Percentiles rank a stretch among this genome's conserved stretches.
Evolutionary conservation across 179 eudicot species (phyloP).

Genomic region (Spinacia oleracea): DNA sequence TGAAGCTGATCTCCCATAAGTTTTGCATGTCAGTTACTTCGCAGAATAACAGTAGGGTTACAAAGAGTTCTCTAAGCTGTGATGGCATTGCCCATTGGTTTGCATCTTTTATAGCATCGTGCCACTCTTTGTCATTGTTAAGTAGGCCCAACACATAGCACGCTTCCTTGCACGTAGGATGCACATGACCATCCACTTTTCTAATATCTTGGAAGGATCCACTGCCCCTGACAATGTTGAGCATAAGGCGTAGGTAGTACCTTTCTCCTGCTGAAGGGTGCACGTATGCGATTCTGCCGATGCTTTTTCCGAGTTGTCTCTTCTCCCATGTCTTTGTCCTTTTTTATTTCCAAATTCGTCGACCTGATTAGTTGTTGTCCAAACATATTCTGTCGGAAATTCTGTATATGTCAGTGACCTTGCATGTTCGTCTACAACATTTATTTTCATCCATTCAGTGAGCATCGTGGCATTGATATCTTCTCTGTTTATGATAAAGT

Average conservation of each 20-base stretch:
- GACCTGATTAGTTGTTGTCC: background rate
- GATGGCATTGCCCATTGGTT: background rate
- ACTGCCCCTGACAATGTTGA: conserved; percentile 8
- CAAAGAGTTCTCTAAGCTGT: background rate
- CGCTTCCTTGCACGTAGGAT: no score
- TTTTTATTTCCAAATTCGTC: background rate
- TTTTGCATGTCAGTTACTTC: background rate
- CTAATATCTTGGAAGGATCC: background rate
- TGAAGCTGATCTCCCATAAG: background rate
- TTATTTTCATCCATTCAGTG: no score
- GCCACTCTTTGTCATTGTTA: background rate
- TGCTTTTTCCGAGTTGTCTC: background rate
- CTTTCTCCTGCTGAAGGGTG: no score
- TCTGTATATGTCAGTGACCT: no score
- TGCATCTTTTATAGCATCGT: background rate
- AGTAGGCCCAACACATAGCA: background rate
- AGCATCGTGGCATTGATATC: no score
- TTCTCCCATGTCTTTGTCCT: background rate
- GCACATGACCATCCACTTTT: background rate
- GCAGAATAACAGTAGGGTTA: background rate
- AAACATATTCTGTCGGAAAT: background rate
- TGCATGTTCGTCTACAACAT: no score
- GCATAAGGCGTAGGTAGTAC: background rate
- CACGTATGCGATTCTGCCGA: no score
- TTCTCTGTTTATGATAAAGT: no score